Evolutionary conservation across 768 basidiomycete species (phyloP).

Genomic region (Kwoniella botswanensis): DNA sequence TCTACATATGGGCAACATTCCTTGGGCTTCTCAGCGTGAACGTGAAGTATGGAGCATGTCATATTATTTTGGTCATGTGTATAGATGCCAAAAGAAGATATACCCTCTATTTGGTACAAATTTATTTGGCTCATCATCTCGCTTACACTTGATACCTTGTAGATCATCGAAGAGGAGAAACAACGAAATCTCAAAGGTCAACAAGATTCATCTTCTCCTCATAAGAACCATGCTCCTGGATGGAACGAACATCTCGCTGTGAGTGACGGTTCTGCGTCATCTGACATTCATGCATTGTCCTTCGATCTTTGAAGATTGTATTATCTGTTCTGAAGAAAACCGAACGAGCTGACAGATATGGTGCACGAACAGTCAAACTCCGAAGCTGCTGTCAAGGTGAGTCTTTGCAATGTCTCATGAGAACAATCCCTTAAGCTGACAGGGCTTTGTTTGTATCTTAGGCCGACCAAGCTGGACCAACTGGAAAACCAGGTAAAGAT

Average conservation of each 20-base stretch:
- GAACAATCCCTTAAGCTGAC: not conserved
- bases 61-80: too few species aligned
- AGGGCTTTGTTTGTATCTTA: not conserved
- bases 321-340: too few species aligned
- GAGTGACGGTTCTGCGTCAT: constrained; percentile 29
- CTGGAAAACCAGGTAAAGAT: constrained; percentile 44
- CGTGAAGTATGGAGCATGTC: too few species aligned
- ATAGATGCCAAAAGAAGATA: not conserved
- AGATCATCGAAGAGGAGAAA: constrained; percentile 43
- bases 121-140: not conserved
- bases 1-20: too few species aligned
- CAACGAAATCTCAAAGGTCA: constrained; percentile 38
- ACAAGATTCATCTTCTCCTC: constrained; percentile 42
- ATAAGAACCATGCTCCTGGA: constrained; percentile 53
- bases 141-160: not conserved
- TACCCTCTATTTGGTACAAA: not conserved
- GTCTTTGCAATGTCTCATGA: not conserved
- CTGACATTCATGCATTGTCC: too few species aligned
- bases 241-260: constrained; percentile 57
- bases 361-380: constrained; percentile 32
- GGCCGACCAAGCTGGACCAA: constrained; percentile 47
- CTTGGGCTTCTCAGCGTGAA: too few species aligned
- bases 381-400: constrained; percentile 55
- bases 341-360: too few species aligned
- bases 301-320: too few species aligned